Base-by-base conservation (phyloP, 2,329 filamentous ascomycete genomes). In the Pseudogymnoascus sp. region DNA sequence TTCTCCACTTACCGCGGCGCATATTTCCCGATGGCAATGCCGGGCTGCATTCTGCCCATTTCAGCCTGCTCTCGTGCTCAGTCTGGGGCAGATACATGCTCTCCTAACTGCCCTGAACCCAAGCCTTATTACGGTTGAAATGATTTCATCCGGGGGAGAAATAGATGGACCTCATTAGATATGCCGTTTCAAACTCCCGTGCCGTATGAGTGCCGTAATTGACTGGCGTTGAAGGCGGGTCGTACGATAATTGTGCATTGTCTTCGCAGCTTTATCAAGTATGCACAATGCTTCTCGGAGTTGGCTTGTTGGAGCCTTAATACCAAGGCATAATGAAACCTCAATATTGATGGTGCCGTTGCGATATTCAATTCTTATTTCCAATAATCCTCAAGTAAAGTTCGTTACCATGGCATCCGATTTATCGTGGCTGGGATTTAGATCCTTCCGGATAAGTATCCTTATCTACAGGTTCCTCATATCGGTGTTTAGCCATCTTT, bases 161-260 rank as follows among this genome's bases (percentile, higher is more conserved):
- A 57, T 57, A 57, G 28, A 57, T 57, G 47, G 33, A 57, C 9
- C n/a, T 57, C 47, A 57, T 57, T 57, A 57, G 47, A 19, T 33
- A n/a, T 53, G 23, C 47, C 47, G 26, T 53, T 53, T 53, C 47
- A 57, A 57, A 57, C 47, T 10, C 26, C 47, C 47, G 47, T 57
- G 47, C n/a, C 47, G 47, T 26, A 57, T 33, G 47, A 33, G 26
- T 57, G 47, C 47, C 47, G 28, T 4, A 1, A 31, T 19, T 33
- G n/a, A 33, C 47, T 53, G 23, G 21, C 26, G 7, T 28, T 31
- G 47, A 53, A 53, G 47, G 23, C 26, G 47, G 47, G 47, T 33
- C 13, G 26, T 57, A n/a, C n/a, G 47, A n/a, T 53, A 17, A 19
- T 53, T 31, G 19, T 53, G 47, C 26, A 17, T 10, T 31, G 47